Evolutionary conservation across 495 filamentous ascomycete genomes (phyloP).

Genomic region (Lepraria neglecta): DNA sequence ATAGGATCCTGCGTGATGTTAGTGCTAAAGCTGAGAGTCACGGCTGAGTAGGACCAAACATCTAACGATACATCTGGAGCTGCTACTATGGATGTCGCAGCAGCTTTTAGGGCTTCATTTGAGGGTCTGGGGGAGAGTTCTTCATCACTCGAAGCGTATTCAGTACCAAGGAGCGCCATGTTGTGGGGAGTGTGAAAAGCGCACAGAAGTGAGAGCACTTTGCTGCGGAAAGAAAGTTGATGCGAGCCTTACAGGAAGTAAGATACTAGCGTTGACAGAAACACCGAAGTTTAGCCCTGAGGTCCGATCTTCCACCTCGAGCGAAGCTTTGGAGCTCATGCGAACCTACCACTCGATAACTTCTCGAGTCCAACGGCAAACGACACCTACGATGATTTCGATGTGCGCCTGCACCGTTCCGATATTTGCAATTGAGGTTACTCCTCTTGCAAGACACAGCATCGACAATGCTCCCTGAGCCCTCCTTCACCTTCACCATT

Average conservation of each 20-base stretch:
- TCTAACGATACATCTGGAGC: constrained; percentile 57
- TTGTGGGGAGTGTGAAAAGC: constrained; percentile 3
- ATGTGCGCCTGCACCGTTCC: neutral
- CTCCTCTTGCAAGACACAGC: neutral
- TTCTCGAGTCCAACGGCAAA: too few species aligned
- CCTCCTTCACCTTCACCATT: constrained; percentile 66
- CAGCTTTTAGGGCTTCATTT: constrained; percentile 29
- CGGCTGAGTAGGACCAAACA: constrained; percentile 47
- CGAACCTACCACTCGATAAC: too few species aligned
- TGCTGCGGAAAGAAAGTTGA: neutral
- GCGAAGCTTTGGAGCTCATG: too few species aligned
- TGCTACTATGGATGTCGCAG: constrained; percentile 42
- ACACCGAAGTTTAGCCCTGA: constrained; percentile 6
- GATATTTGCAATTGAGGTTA: neutral
- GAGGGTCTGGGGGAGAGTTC: constrained; percentile 29
- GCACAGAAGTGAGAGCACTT: neutral
- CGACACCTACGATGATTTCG: neutral
- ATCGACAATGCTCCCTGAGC: constrained; percentile 39
- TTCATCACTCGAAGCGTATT: constrained; percentile 51
- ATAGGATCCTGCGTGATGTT: constrained; percentile 46
- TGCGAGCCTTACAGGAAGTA: neutral
- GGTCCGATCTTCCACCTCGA: too few species aligned
- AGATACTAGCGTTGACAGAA: neutral
- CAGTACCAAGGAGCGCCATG: constrained; percentile 46
- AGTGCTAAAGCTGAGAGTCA: constrained; percentile 16